Conservation (phyloP, 2,329 filamentous ascomycete genomes). For the Drechslerella dactyloides region DNA sequence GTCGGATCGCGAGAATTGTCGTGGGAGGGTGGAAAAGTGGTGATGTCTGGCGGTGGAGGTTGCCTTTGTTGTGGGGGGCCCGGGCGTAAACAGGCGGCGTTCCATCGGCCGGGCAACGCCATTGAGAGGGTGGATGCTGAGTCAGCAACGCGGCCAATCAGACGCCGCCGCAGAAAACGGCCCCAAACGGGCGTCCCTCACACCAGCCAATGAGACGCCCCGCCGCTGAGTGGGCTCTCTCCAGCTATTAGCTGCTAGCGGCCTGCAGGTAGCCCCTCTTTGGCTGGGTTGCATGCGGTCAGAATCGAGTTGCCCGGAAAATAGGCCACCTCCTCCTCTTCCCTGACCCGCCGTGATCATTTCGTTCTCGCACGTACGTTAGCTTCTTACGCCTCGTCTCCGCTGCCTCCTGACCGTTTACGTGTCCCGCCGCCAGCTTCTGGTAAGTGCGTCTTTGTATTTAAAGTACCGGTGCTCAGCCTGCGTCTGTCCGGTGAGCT, state of each 20-base stretch:
- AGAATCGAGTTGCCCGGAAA: too few species aligned
- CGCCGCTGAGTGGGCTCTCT: too few species aligned
- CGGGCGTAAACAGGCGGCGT: neutral
- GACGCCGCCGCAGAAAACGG: too few species aligned
- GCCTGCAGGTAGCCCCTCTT: neutral
- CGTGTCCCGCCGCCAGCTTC: neutral
- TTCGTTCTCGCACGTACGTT: too few species aligned
- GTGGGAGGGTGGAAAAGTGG: too few species aligned
- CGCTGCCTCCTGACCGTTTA: neutral
- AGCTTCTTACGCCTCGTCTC: neutral
- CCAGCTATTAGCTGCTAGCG: too few species aligned
- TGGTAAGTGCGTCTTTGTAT: neutral
- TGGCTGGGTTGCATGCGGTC: neutral
- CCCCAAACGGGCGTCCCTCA: neutral
- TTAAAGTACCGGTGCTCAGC: neutral
- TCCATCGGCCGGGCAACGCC: neutral
- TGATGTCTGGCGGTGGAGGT: neutral
- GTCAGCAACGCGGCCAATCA: constrained; percentile 21
- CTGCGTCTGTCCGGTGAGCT: too few species aligned
- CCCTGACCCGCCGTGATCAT: neutral
- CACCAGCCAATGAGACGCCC: constrained; percentile 18
- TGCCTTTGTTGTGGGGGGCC: neutral
- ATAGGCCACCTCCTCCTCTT: constrained; percentile 4
- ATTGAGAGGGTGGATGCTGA: constrained; percentile 5
- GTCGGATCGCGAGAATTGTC: too few species aligned